Base-by-base conservation (phyloP, 1,139 yeast species). In the Zygotorulaspora mrakii region DNA sequence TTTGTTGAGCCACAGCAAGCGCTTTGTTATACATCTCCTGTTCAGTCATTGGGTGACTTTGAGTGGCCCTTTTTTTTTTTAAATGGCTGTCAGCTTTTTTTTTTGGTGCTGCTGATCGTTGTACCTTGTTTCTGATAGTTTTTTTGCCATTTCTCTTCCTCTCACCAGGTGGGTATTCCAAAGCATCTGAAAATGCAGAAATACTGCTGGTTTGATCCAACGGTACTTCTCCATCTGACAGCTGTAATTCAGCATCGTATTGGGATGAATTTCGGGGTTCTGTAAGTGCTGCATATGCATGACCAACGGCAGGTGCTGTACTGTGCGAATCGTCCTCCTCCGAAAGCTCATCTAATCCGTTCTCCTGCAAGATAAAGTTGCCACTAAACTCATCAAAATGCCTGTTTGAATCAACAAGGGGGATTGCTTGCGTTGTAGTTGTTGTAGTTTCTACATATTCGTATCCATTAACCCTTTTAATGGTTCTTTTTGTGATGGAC, bases 21-120 rank as follows among this genome's bases (percentile, higher is more conserved):
- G 68, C 68, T 34, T 51, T 52, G 1, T 55, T 60, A 43, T 63
- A 62, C 65, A 64, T 61, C 37, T 62, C 66, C 30, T 55, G 57
- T 31, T 60, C 60, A 9, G 59, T 48, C 22, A 54, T 34, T 24
- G 35, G 31, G 20, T 33, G 11, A 7, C 12, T 46, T 14, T 32
- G 46, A 13, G 18, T 16, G 9, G 33, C 25, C 20, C 33, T 34
- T 21, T 25, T 31, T n/a, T 6, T 31, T 17, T 10, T 12, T 25
- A n/a, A 24, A 11, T 13, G 33, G 12, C 18, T 12, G 8, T 5
- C 9, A 11, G n/a, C 11, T n/a, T 9, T 9, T 6, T 17, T 28
- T n/a, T n/a, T n/a, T n/a, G n/a, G n/a, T n/a, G n/a, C n/a, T n/a
- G n/a, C n/a, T n/a, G n/a, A n/a, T n/a, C n/a, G n/a, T n/a, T n/a